Conservation (phyloP, 2,329 filamentous ascomycete genomes). For the Sporothrix inflata region DNA sequence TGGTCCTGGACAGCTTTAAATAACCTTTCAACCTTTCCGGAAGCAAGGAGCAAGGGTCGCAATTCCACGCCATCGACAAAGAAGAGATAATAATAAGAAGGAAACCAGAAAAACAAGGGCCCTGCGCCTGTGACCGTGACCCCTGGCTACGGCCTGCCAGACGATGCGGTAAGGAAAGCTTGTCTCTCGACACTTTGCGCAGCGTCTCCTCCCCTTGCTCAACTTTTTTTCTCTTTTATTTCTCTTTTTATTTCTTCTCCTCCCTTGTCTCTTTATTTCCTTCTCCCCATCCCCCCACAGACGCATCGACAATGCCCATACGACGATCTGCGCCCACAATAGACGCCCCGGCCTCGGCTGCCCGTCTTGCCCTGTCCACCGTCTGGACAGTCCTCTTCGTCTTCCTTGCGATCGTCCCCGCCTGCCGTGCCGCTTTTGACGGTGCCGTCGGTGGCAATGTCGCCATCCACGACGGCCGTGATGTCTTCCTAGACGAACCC, state of each 20-base stretch:
- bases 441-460: background rate
- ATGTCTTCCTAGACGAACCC: background rate
- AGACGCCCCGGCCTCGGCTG: background rate
- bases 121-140: background rate
- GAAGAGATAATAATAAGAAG: background rate
- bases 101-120: background rate
- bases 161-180: conserved; percentile 6
- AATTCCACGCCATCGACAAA: conserved; percentile 17
- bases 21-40: conserved; percentile 23
- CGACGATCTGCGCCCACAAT: conserved; percentile 6
- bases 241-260: background rate
- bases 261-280: background rate
- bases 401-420: background rate
- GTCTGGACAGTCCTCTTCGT: background rate
- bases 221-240: background rate
- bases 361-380: background rate
- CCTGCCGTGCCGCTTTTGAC: background rate
- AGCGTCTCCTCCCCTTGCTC: background rate
- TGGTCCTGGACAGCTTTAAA: background rate
- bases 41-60: conserved; percentile 7
- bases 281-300: background rate
- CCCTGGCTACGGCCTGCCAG: background rate
- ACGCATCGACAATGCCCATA: conserved; percentile 13
- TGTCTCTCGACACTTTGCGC: background rate
- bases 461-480: background rate